phyloP scores from a whole-genome alignment of 768 basidiomycete species.

The Suillus americanus region DNA sequence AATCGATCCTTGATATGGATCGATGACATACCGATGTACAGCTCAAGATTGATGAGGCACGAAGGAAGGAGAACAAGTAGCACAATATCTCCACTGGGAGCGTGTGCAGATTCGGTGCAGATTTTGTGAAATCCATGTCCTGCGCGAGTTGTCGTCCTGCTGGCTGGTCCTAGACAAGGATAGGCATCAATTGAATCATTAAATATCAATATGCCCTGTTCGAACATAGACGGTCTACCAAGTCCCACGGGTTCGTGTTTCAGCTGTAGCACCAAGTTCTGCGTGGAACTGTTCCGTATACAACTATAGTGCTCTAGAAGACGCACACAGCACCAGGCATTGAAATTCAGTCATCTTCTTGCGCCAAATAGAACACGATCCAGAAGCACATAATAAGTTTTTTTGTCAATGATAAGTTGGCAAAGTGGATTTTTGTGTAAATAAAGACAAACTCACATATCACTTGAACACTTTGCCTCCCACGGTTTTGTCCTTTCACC shows the following conservation, averaged over 20 bases:
- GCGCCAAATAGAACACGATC: background rate
- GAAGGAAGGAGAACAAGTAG: constrained; percentile 1
- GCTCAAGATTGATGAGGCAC: background rate
- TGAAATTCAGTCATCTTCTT: background rate
- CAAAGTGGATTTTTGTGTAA: background rate
- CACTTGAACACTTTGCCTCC: constrained; percentile 1
- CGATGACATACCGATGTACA: background rate
- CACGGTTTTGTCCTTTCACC: constrained; percentile 5
- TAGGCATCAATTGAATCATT: background rate
- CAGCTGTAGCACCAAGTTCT: background rate
- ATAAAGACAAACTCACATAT: constrained; percentile 5
- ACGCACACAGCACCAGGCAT: too few relatives aligned
- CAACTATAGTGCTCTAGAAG: background rate
- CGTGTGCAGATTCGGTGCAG: background rate
- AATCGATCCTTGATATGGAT: background rate
- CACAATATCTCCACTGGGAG: background rate
- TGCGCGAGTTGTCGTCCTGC: background rate
- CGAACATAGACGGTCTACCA: background rate
- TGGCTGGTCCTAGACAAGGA: background rate
- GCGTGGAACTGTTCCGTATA: background rate
- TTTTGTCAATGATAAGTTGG: background rate
- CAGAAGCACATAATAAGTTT: background rate
- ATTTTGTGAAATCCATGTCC: background rate
- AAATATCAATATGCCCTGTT: background rate
- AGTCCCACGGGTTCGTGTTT: background rate